phyloP scores from a whole-genome alignment of 148 eudicot species.

The Polygonum aviculare region DNA sequence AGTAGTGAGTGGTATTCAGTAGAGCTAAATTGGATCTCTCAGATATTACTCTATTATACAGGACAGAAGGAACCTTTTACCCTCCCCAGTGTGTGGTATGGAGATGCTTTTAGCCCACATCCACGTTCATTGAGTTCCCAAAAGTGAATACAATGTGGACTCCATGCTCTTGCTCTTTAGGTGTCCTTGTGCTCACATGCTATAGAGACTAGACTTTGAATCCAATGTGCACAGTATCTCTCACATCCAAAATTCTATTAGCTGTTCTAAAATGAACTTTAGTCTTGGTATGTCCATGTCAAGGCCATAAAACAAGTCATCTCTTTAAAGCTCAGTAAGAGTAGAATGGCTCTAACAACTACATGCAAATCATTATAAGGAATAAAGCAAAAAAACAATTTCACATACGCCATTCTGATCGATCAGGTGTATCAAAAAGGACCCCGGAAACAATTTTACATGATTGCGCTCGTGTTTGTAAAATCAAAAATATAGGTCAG shows the following conservation, averaged over 20 bases:
- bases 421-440: not conserved
- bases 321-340: not conserved
- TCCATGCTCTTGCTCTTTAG: not conserved
- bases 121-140: not conserved
- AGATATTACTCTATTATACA: not conserved
- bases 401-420: not conserved
- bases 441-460: not conserved
- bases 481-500: not conserved
- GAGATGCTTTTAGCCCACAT: conserved; percentile 4
- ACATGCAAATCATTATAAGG: not conserved
- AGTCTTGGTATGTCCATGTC: not conserved
- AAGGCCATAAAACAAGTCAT: not conserved
- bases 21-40: not conserved
- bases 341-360: not conserved
- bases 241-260: not conserved
- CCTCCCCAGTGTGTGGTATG: not conserved
- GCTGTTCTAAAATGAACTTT: not conserved
- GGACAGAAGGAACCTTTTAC: not conserved
- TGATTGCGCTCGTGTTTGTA: not conserved
- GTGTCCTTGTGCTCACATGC: not conserved
- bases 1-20: not conserved
- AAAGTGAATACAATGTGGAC: conserved; percentile 10
- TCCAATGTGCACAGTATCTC: not conserved
- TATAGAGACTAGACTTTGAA: not conserved
- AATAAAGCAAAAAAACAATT: not conserved